A percentile compares a stretch with the other conserved stretches of the same genome.
Conservation (phyloP, 768 basidiomycete genomes). For the Cystobasidium ongulense region DNA sequence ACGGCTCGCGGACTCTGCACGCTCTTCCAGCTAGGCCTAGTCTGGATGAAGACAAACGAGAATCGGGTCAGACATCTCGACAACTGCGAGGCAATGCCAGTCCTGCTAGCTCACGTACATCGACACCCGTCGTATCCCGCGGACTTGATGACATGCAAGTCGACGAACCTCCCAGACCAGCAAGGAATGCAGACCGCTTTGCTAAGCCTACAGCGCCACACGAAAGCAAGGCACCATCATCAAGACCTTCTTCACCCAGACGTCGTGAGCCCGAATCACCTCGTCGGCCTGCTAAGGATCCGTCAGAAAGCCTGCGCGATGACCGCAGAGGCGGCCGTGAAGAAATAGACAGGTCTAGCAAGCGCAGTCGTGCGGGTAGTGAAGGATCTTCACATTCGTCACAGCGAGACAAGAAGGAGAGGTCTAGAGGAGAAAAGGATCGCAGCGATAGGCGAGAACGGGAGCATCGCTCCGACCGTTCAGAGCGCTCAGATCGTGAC, state of each 20-base stretch:
- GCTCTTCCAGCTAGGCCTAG: background rate
- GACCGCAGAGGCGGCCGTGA: background rate
- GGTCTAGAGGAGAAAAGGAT: conserved; percentile 7
- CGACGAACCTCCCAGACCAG: background rate
- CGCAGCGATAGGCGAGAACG: conserved; percentile 19
- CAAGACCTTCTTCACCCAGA: background rate
- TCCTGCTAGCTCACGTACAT: conserved; percentile 7
- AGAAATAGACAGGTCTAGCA: background rate
- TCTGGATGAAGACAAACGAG: background rate
- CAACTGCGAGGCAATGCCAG: background rate
- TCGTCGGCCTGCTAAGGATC: background rate
- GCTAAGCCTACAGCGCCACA: conserved; percentile 4
- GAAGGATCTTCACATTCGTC: conserved; percentile 32
- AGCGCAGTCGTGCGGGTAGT: conserved; percentile 21
- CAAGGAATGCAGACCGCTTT: background rate
- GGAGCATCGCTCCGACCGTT: conserved; percentile 10
- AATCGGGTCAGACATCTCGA: background rate
- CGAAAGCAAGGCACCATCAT: background rate
- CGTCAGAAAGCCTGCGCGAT: conserved; percentile 19
- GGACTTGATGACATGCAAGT: conserved; percentile 6
- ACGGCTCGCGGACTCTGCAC: background rate
- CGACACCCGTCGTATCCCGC: conserved; percentile 17
- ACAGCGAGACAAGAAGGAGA: background rate
- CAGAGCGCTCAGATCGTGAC: background rate
- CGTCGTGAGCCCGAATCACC: background rate